Evolutionary conservation across 2,329 filamentous ascomycete species (phyloP).

Genomic region (Xylariales sp.): DNA sequence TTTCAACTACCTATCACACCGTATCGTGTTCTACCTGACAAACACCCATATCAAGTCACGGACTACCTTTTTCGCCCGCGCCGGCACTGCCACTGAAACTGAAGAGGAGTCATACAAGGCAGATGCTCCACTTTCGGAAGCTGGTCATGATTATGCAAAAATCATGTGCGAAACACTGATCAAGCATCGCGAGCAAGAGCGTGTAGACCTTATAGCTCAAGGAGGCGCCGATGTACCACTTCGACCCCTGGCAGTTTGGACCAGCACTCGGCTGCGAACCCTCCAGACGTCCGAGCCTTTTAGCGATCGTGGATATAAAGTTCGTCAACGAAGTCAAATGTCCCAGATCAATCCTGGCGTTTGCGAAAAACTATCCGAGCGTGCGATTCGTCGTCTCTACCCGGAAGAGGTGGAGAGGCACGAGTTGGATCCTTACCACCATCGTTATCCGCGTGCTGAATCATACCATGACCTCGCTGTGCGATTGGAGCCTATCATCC

Average conservation of each 20-base stretch:
- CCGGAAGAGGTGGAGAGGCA: conserved; percentile 92
- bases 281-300: conserved; percentile 85
- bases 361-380: conserved; percentile 88
- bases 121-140: conserved; percentile 77
- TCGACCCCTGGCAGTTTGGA: conserved; percentile 88
- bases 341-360: conserved; percentile 96
- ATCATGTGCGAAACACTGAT: conserved; percentile 84
- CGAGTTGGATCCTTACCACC: conserved; percentile 91
- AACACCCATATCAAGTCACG: conserved; percentile 96
- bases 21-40: conserved; percentile 97
- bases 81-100: conserved; percentile 79
- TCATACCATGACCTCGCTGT: conserved; percentile 99
- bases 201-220: conserved; percentile 61
- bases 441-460: conserved; percentile 93
- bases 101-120: conserved; percentile 90
- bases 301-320: conserved; percentile 74
- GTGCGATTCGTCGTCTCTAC: conserved; percentile 73
- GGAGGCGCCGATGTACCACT: conserved; percentile 65
- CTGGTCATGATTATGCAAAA: conserved; percentile 75
- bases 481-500: conserved; percentile 92
- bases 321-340: conserved; percentile 91
- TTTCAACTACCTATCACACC: conserved; percentile 93
- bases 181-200: conserved; percentile 79
- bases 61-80: conserved; percentile 87
- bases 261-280: conserved; percentile 83